Base-by-base conservation (phyloP, 1,139 yeast species). In the Williopsis jadinii region DNA sequence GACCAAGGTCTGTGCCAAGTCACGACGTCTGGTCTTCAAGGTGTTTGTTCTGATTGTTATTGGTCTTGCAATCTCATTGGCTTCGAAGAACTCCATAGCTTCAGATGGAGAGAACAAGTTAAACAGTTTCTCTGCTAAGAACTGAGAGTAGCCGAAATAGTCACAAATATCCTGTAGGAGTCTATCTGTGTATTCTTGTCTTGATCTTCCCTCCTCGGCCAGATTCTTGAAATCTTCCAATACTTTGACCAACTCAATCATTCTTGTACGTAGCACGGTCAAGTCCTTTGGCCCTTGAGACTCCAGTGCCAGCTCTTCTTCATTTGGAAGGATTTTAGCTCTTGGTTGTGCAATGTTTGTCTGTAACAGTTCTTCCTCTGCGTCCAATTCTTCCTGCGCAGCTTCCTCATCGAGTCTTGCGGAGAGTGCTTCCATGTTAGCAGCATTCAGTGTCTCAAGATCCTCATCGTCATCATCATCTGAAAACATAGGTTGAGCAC, bases 71-170 rank as follows among this genome's bases (percentile, higher is more conserved):
- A 90, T 86, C 68, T 94, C 99, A 66, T 92, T 92, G 37, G 98
- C 97, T 69, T 94, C 98, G 55, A 94, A 94, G 60, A 94, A 94
- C 64, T 92, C 98, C 75, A 94, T 77, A 13, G 98, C 98, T 68
- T 94, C 99, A 13, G 92, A 74, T 32, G 97, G 97, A 12, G 94
- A 78, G 62, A 94, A 94, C 48, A 92, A 71, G 56, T 88, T 80
- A 69, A 88, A 88, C 47, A 92, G 73, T 63, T 90, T 90, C 58
- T 88, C 97, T 28, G 98, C 98, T 57, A 94, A 74, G 61, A 84
- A 88, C 54, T 80, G 85, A n/a, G 92, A 77, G 67, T 94, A 94
- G n/a, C 98, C 98, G 59, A 90, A 94, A 67, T 94, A 94, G 57
- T 83, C 85, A 62, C 94, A 81, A 41, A 94, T 86, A 64, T 94